Conservation (phyloP, 192 early-diverging fungal species). For the Backusella luteola region DNA sequence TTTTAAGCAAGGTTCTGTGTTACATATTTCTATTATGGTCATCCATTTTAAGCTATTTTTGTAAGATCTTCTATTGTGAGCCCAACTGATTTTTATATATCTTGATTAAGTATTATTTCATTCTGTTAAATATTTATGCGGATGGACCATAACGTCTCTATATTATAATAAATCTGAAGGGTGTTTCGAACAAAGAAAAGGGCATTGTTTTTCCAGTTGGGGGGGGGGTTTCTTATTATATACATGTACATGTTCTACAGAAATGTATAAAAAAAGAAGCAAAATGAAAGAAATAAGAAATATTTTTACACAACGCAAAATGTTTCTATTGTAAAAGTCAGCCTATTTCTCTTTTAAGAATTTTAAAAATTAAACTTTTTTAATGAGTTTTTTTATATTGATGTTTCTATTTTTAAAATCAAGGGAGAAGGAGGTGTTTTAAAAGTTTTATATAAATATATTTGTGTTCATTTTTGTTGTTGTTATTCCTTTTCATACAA, state of each 20-base stretch:
- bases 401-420: background rate
- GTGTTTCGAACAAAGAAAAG: background rate
- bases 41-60: background rate
- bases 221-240: background rate
- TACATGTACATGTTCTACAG: background rate
- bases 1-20: background rate
- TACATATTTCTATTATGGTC: background rate
- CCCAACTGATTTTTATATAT: background rate
- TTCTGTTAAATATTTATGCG: background rate
- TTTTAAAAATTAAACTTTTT: background rate
- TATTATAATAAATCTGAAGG: background rate
- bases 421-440: background rate
- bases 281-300: background rate
- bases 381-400: background rate
- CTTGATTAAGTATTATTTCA: background rate
- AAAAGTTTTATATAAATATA: conserved; percentile 3
- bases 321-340: background rate
- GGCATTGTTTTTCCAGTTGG: background rate
- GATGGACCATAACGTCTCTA: background rate
- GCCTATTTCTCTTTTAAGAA: background rate
- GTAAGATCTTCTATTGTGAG: background rate
- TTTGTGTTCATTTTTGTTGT: conserved; percentile 5
- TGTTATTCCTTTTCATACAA: conserved; percentile 6
- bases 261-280: background rate
- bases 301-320: background rate